These are phyloP conservation scores for Podaxis sp. DNA, from an alignment of 768 basidiomycete species.

Conservation along the genomic window DNA sequence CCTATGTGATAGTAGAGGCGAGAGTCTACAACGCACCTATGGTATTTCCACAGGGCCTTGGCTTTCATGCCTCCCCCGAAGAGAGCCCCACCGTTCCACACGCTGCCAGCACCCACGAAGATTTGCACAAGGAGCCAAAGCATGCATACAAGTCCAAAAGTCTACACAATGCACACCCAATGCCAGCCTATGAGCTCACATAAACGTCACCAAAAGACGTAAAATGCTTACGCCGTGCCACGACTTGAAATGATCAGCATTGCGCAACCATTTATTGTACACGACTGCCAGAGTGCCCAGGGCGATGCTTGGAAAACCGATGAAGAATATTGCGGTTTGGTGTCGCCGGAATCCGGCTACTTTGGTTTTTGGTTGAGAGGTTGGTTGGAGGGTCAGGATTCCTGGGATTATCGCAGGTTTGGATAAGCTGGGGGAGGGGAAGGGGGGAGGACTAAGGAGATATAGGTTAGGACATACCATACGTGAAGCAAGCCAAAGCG, in stretches of 20 bases:
- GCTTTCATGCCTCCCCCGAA: conserved; percentile 73
- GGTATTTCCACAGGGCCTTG: conserved; percentile 80
- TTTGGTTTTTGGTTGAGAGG: conserved; percentile 61
- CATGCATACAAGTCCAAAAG: conserved; percentile 59
- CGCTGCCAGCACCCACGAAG: conserved; percentile 64
- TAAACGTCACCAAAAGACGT: neutral
- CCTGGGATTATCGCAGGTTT: conserved; percentile 32
- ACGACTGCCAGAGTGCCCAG: conserved; percentile 60
- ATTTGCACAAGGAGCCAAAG: conserved; percentile 60
- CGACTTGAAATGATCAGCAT: conserved; percentile 55
- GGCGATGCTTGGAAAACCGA: conserved; percentile 54
- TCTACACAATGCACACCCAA: conserved; percentile 28
- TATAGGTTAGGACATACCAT: conserved; percentile 40
- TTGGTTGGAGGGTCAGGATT: conserved; percentile 73
- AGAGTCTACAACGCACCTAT: conserved; percentile 41
- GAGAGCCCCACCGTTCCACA: conserved; percentile 65
- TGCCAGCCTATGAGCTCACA: neutral
- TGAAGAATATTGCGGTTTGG: conserved; percentile 52
- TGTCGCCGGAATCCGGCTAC: conserved; percentile 66
- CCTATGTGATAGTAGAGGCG: neutral
- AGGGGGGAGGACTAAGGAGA: neutral
- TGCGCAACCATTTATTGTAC: conserved; percentile 52
- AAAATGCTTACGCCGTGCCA: conserved; percentile 66
- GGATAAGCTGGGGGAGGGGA: no score
- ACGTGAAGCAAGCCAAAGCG: conserved; percentile 51